Evolutionary conservation across 163 green algal species (phyloP).

Genomic region (Scenedesmus sp.): DNA sequence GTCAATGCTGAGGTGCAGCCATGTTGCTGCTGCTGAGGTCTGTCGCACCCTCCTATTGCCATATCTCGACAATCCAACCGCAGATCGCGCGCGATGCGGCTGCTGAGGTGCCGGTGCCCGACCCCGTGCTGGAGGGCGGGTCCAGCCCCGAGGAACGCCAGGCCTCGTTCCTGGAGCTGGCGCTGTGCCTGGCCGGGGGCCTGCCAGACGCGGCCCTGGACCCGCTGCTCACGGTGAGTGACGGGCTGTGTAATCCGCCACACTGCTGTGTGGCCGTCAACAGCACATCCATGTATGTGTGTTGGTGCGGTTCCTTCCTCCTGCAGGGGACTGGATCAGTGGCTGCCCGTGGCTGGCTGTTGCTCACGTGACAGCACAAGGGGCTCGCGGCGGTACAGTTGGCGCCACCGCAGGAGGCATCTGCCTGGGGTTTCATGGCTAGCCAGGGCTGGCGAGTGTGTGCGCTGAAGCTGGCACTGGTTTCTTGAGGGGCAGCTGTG

Average conservation of each 20-base stretch:
- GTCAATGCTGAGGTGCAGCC: not conserved
- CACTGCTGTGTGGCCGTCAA: no score
- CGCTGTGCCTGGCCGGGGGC: conserved; percentile 79
- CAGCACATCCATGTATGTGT: not conserved
- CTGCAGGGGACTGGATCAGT: no score
- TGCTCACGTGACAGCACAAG: no score
- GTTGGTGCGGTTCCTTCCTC: no score
- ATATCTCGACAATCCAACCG: not conserved
- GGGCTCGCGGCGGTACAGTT: no score
- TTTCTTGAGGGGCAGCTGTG: no score
- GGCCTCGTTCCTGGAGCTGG: conserved; percentile 88
- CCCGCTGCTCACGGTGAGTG: conserved; percentile 79
- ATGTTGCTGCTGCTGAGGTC: not conserved
- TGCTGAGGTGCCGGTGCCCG: conserved; percentile 55
- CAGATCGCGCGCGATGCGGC: conserved; percentile 34
- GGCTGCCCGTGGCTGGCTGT: no score
- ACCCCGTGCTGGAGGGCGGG: conserved; percentile 68
- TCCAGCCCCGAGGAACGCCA: conserved; percentile 30
- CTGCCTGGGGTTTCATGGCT: no score
- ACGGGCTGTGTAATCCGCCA: not conserved
- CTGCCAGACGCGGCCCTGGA: conserved; percentile 75
- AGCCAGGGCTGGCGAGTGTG: no score
- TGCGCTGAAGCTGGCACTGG: no score
- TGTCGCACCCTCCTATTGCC: not conserved
- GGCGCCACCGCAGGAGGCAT: no score